Percentiles rank a stretch among this genome's conserved stretches.
phyloP scores from a whole-genome alignment of 2,329 filamentous ascomycete genomes.

The Apiospora marii region DNA sequence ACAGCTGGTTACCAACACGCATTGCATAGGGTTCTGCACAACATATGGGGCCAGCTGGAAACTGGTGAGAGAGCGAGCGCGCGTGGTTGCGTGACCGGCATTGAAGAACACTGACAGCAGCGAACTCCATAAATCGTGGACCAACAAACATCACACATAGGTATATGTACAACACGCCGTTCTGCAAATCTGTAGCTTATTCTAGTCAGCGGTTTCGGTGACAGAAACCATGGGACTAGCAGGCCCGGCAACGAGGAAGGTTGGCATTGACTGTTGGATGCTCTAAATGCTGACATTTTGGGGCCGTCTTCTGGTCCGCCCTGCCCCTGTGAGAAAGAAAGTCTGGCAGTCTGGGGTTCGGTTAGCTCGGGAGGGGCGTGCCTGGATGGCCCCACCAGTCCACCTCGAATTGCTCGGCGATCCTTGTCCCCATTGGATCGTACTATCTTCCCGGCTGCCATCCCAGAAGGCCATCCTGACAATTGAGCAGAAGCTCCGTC shows the following conservation, averaged over 20 bases:
- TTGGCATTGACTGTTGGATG: neutral
- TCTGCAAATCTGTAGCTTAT: conserved; percentile 5
- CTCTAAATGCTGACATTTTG: neutral
- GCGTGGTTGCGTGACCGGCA: neutral
- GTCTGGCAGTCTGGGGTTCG: conserved; percentile 19
- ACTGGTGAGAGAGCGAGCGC: neutral
- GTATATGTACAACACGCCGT: neutral
- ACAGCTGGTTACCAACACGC: conserved; percentile 6
- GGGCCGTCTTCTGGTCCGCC: neutral
- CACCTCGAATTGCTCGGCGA: neutral
- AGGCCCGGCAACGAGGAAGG: neutral
- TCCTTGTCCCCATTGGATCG: conserved; percentile 18
- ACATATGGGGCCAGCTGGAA: neutral
- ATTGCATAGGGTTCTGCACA: conserved; percentile 10
- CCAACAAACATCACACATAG: neutral
- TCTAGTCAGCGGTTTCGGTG: neutral
- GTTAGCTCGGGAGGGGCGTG: conserved; percentile 19
- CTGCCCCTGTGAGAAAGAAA: neutral
- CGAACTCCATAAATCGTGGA: neutral
- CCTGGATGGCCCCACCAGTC: neutral
- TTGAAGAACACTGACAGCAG: neutral
- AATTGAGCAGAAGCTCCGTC: conserved; percentile 12
- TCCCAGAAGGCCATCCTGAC: neutral
- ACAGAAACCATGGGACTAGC: neutral
- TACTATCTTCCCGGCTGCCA: neutral